Evolutionary conservation across 1,139 yeast genomes (phyloP).

Genomic region (Yamadazyma siamensis): DNA sequence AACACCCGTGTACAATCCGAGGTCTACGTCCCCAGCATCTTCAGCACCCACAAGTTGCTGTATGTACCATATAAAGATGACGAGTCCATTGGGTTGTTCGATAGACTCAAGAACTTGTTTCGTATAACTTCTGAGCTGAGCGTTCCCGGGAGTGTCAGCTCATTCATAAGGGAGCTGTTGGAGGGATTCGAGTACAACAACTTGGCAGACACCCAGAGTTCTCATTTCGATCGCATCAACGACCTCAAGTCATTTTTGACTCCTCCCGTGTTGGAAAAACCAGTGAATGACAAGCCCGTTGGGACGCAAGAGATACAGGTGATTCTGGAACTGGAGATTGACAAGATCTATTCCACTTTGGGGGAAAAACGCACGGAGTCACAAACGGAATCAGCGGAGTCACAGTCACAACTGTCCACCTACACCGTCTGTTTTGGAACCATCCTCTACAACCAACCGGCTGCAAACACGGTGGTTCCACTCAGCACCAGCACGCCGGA

Average conservation of each 20-base stretch:
- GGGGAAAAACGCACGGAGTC: not conserved
- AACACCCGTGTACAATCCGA: constrained; percentile 26
- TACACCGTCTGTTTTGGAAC: constrained; percentile 39
- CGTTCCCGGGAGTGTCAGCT: no score
- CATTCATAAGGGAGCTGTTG: constrained; percentile 7
- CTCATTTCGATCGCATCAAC: constrained; percentile 7
- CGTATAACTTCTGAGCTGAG: constrained; percentile 12
- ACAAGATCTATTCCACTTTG: not conserved
- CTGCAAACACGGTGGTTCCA: not conserved
- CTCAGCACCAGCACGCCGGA: not conserved
- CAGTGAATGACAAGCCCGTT: no score
- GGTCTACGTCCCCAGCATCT: constrained; percentile 18
- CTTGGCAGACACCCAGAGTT: constrained; percentile 2
- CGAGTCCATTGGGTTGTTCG: constrained; percentile 34
- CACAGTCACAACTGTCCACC: constrained; percentile 6
- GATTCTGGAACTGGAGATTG: not conserved
- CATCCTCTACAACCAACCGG: constrained; percentile 20
- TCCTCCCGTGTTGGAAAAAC: constrained; percentile 4
- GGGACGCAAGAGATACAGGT: not conserved
- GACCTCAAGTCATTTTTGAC: constrained; percentile 9
- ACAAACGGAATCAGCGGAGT: not conserved
- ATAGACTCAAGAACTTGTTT: constrained; percentile 22
- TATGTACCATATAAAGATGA: constrained; percentile 31
- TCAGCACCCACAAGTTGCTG: constrained; percentile 4
- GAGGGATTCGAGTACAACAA: constrained; percentile 5